Conservation (phyloP, 1,284 basidiomycete genomes). For the Singerocomus rubriflavus region DNA sequence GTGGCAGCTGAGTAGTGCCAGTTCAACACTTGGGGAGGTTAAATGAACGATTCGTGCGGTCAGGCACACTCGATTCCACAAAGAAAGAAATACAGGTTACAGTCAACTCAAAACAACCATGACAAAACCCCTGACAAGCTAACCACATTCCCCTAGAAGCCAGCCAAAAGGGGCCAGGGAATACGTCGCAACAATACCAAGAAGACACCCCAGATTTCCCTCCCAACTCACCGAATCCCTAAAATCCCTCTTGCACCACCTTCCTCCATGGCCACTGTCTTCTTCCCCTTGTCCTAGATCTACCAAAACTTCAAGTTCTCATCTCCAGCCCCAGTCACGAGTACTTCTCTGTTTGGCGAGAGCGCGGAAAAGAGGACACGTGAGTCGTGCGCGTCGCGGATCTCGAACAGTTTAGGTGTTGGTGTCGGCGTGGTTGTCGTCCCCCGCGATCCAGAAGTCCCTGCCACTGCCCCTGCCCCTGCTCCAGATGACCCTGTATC, state of each 20-base stretch:
- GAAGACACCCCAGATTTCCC: neutral
- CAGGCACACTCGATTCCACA: too few relatives aligned
- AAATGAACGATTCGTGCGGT: too few relatives aligned
- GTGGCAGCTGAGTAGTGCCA: too few relatives aligned
- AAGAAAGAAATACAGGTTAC: neutral
- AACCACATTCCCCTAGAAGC: neutral
- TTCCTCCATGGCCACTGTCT: constrained; percentile 34
- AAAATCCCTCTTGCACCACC: constrained; percentile 34
- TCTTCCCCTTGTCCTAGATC: constrained; percentile 67
- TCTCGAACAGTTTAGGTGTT: constrained; percentile 64
- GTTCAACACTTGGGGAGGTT: too few relatives aligned
- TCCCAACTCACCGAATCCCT: constrained; percentile 30
- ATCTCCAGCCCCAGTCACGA: constrained; percentile 88
- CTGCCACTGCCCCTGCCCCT: constrained; percentile 20
- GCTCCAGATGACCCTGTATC: neutral
- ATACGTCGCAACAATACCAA: neutral
- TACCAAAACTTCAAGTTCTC: constrained; percentile 95
- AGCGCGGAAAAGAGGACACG: constrained; percentile 82
- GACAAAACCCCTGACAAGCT: neutral
- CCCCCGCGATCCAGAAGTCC: constrained; percentile 12
- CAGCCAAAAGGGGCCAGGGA: neutral
- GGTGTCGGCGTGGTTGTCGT: constrained; percentile 17
- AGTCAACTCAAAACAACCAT: neutral
- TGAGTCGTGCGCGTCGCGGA: constrained; percentile 88
- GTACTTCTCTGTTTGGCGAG: constrained; percentile 83